phyloP scores from a whole-genome alignment of 345 rosid species.

The Eutrema heterophyllum region DNA sequence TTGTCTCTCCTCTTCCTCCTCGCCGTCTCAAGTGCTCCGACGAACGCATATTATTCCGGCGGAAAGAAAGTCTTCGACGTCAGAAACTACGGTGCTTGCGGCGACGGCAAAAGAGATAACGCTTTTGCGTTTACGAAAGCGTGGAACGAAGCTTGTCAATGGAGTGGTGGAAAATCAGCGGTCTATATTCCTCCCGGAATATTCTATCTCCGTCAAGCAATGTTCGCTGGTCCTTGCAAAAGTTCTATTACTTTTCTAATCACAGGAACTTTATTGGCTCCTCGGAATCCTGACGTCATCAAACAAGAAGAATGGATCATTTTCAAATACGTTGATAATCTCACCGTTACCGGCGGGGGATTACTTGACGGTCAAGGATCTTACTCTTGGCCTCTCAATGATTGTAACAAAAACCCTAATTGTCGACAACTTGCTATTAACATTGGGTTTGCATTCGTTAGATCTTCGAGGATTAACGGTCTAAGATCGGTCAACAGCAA shows the following conservation, averaged over 20 bases:
- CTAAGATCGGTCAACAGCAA: slow-evolving; percentile 32
- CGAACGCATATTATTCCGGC: not conserved
- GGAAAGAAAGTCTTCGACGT: slow-evolving; percentile 19
- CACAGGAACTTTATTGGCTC: slow-evolving; percentile 26
- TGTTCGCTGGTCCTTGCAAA: slow-evolving; percentile 27
- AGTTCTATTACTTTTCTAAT: not conserved
- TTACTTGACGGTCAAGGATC: slow-evolving; percentile 32
- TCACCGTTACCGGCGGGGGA: slow-evolving; percentile 26
- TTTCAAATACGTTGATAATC: slow-evolving; percentile 19
- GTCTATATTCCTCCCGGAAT: slow-evolving; percentile 25
- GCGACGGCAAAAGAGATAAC: slow-evolving; percentile 14
- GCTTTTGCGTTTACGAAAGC: slow-evolving; percentile 12
- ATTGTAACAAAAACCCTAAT: slow-evolving; percentile 12
- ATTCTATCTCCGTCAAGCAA: slow-evolving; percentile 25
- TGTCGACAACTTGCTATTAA: slow-evolving; percentile 19
- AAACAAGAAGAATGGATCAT: slow-evolving; percentile 1
- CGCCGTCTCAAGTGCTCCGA: not conserved
- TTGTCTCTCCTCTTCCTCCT: slow-evolving; percentile 12
- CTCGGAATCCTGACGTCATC: not conserved
- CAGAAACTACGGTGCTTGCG: slow-evolving; percentile 31
- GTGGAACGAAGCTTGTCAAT: slow-evolving; percentile 28
- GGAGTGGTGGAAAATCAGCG: slow-evolving; percentile 16
- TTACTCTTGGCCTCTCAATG: slow-evolving; percentile 29
- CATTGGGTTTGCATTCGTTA: slow-evolving; percentile 27
- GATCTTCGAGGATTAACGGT: not conserved